phyloP scores from a whole-genome alignment of 352 stramenopile genomes.

The Globisporangium canariense region DNA sequence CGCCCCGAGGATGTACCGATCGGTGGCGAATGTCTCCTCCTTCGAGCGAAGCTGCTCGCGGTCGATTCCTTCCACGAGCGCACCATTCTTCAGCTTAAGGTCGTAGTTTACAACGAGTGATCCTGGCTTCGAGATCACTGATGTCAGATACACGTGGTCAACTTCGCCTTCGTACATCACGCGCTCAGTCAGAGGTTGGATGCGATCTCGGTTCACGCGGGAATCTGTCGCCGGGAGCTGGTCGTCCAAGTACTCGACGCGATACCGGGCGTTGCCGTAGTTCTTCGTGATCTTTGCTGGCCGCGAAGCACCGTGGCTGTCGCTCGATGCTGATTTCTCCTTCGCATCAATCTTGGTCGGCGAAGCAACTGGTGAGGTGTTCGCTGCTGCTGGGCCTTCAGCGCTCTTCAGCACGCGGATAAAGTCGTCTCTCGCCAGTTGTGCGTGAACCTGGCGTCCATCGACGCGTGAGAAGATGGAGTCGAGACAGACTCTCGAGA shows the following conservation, averaged over 20 bases:
- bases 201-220: constrained; percentile 31
- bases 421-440: constrained; percentile 45
- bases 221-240: constrained; percentile 19
- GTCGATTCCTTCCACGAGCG: constrained; percentile 27
- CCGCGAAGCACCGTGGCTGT: constrained; percentile 8
- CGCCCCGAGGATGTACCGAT: constrained; percentile 37
- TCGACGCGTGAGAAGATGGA: constrained; percentile 28
- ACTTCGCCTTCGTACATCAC: constrained; percentile 35
- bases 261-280: constrained; percentile 46
- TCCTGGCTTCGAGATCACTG: not conserved
- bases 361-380: not conserved
- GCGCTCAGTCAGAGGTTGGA: constrained; percentile 27
- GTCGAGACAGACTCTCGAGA: constrained; percentile 32
- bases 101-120: constrained; percentile 19
- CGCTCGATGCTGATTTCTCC: constrained; percentile 5
- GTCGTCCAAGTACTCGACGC: constrained; percentile 45
- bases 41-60: constrained; percentile 33
- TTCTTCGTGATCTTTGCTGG: constrained; percentile 34
- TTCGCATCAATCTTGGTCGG: not conserved
- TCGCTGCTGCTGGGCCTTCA: not conserved
- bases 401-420: constrained; percentile 25
- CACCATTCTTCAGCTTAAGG: constrained; percentile 38
- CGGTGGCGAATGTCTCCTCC: constrained; percentile 37
- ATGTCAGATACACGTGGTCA: constrained; percentile 16
- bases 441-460: constrained; percentile 24